These are phyloP conservation scores for Backusella parvicylindrica DNA, from an alignment of 192 early-diverging fungal species.

Conservation along the genomic window DNA sequence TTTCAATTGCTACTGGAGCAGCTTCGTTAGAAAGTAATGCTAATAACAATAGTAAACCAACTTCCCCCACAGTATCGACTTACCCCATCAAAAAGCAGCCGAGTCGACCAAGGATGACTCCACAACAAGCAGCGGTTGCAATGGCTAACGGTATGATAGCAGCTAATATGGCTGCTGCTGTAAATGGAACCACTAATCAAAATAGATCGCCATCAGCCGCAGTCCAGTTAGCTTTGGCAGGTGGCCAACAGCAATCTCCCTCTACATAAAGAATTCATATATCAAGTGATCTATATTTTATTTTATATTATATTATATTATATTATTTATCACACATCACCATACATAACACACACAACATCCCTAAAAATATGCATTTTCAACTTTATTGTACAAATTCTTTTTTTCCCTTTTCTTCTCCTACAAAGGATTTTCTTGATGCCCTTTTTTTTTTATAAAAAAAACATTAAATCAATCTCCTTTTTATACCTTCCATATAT, in stretches of 20 bases:
- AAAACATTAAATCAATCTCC: not conserved
- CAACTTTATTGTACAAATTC: not conserved
- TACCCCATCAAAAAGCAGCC: conserved; percentile 17
- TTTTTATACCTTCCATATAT: not conserved
- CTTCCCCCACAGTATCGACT: not conserved
- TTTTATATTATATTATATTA: not conserved
- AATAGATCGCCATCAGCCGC: conserved; percentile 11
- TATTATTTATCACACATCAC: not conserved
- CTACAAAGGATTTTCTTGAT: not conserved
- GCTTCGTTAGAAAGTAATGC: not conserved
- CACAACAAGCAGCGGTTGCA: conserved; percentile 26
- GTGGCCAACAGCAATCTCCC: conserved; percentile 23
- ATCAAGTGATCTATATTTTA: not conserved
- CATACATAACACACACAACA: not conserved
- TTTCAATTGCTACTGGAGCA: conserved; percentile 2
- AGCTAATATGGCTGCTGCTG: conserved; percentile 29
- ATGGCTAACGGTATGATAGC: conserved; percentile 35
- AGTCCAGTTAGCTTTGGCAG: conserved; percentile 22
- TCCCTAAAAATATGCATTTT: conserved; percentile 1
- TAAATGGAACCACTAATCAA: conserved; percentile 14
- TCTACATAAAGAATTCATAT: not conserved
- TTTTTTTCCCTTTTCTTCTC: not conserved
- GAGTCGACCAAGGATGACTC: conserved; percentile 22
- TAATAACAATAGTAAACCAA: not conserved
- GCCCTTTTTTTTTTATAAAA: not conserved